Evolutionary conservation across 2,329 filamentous ascomycete genomes (phyloP), one percentile per base, ranked within the genome.

Genomic region (Penicillium aurantiogriseum): DNA sequence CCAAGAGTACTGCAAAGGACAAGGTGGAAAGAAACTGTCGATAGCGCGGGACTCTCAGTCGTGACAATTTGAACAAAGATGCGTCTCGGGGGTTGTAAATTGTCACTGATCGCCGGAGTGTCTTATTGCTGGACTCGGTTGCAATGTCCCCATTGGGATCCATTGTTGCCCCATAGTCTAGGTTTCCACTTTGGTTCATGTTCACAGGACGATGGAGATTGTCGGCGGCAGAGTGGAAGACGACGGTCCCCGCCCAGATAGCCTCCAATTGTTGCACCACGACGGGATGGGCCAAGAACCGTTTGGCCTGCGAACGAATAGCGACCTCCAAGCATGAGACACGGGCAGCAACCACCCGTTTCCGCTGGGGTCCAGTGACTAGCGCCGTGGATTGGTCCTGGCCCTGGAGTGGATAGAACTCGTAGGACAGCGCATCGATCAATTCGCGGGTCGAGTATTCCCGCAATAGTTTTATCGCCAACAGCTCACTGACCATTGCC

Each of bases 211-310:
- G 87, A 72, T 97, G 93, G 25, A 97, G 78, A 63, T 85, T 89
- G 72, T 97, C 92, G 5, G 91, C 91, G 13, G 88, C 86, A 2
- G 91, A 94, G 74, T 96, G 92, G 70, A 97, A 97, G 64, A 94
- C 92, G 63, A 97, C 94, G 19, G 90, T 93, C 29, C 93, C 93
- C 21, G 91, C 93, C 93, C 93, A 97, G 60, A 97, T 96, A 44
- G 92, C 92, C 74, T 97, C 92, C n/a, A 97, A 81, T 71, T 97
- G 92, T 73, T 95, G 91, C 9, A 97, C 89, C 0, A 97, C 92
- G 4, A 97, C 80, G 0, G 93, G 92, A 69, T 97, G 92, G 9
- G 93, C 89, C 5, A 97, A 81, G 66, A 97, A 96, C 65, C 91
- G 88, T 76, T 97, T 97, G 23, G 93, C 90, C 61, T 92, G 92